Base-by-base conservation (phyloP, 306 rosid species). In the Cicer yamashitae region DNA sequence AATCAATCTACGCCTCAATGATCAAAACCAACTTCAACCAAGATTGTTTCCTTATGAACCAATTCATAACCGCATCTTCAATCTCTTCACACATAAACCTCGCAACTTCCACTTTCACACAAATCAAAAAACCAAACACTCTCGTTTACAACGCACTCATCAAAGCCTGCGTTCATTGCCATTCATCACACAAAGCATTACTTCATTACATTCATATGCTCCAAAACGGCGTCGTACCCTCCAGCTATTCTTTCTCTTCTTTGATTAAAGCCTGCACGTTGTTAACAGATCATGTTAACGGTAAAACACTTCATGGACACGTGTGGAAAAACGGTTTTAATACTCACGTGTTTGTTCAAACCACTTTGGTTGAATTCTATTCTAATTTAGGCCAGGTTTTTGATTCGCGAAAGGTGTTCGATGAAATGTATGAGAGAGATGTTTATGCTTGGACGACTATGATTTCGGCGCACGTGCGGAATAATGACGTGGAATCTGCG, bases 371-470 rank as follows among this genome's bases (percentile, higher is more conserved):
- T 52, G 97, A 89, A 82, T 87, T 88, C 44, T 93, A 91, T 22
- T 87, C 92, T 0, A 79, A 56, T 50, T 48, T 82, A 50, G 85
- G 87, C 1, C 76, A 72, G 11, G 34, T 85, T 10, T 4, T 39
- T 77, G 81, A 67, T 4, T 70, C 92, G 1, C 59, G 51, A 44
- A 87, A 8, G 87, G 91, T 86, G 79, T 93, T 91, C 8, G 92
- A 87, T 84, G 89, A 85, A 56, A 91, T 91, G 88, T 41, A 47
- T 14, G 87, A 89, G 18, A 87, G 88, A 81, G 97, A 93, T 71
- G 74, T 61, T 67, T 89, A 86, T 74, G 91, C 94, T 20, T 91
- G 97, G 96, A 93, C 96, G 0, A 66, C 88, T 0, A 91, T 91
- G 87, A 79, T 89, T 80, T 77, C 87, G 0, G 87, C 91, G 30